A percentile compares a stretch with the other conserved stretches of the same genome.
phyloP scores from a whole-genome alignment of 305 asterid genomes.

The Stenogyne calaminthoides region DNA sequence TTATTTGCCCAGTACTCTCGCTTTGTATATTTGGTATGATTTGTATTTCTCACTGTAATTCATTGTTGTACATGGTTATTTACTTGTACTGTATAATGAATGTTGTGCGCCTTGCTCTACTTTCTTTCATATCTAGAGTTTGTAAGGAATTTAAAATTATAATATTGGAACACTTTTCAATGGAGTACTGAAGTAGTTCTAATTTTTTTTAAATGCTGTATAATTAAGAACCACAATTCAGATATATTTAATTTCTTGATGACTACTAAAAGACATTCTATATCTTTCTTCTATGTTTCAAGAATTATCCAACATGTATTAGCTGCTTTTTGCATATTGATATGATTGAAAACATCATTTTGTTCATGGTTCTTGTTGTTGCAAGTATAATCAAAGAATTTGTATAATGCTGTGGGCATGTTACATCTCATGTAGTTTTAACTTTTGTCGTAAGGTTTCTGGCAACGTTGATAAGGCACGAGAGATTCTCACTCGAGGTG shows the following conservation, averaged over 20 bases:
- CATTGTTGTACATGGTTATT: not conserved
- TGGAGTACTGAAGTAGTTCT: not conserved
- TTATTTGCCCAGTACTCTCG: slow-evolving; percentile 93
- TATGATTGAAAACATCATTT: slow-evolving; percentile 14
- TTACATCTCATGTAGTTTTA: slow-evolving; percentile 9
- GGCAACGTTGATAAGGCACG: slow-evolving; percentile 90
- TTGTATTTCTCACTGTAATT: slow-evolving; percentile 22
- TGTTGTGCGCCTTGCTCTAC: not conserved
- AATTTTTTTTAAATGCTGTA: not conserved
- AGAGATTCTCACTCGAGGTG: slow-evolving; percentile 84
- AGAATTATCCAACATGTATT: not conserved
- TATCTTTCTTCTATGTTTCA: not conserved
- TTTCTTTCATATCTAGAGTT: slow-evolving; percentile 11
- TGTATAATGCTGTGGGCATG: not conserved
- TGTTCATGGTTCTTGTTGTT: slow-evolving; percentile 17
- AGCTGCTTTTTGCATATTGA: slow-evolving; percentile 3
- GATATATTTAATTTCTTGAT: not conserved
- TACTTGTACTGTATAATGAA: not conserved
- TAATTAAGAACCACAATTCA: not conserved
- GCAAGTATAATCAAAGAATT: not conserved
- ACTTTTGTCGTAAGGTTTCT: slow-evolving; percentile 60
- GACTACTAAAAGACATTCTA: slow-evolving; percentile 9
- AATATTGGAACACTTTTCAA: not conserved
- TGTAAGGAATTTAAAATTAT: not conserved
- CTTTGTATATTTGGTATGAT: slow-evolving; percentile 73